Evolutionary conservation across 345 rosid genomes (phyloP), one percentile per base, ranked within the genome.

Genomic region (Draba incana): DNA sequence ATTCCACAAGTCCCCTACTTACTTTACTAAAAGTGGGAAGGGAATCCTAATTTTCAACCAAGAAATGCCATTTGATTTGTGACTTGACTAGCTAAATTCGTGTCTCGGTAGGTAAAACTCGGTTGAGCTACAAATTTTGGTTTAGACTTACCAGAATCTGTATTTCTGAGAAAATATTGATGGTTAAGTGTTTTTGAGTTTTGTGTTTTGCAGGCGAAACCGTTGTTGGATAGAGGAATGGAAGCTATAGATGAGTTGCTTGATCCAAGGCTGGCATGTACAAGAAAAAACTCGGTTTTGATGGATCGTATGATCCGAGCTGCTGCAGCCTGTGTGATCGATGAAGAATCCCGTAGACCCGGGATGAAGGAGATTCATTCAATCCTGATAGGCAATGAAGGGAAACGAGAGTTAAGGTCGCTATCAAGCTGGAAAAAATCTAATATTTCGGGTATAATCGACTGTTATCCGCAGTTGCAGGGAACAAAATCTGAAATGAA

Each of bases 261-360:
- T 14, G 98, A 92, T 79, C 90, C 92, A 8, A 66, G 62, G 45
- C 69, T 88, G 16, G 75, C 62, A 48, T 75, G 77, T 50, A 72
- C 78, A 25, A 62, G 46, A 8, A 83, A 70, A 75, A 81, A 81
- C 47, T 64, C 80, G 20, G 53, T 39, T 55, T 83, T 74, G 67
- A 83, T 93, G 35, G 72, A 81, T 6, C 79, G 81, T 62, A 84
- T 81, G 89, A 87, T 86, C 54, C 83, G 81, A 74, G 97, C 92
- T 59, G 96, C 97, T 23, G 83, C 86, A 13, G 92, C 85, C 6
- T 90, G 92, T 66, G 51, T 84, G 76, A 83, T 57, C 63, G 81
- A 57, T 3, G 97, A 93, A 75, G 98, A 93, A 65, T 86, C 88
- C 1, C 80, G 67, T 56, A 82, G 98, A 69, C 94, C 97, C 0